Evolutionary conservation across 768 basidiomycete genomes (phyloP).

Genomic region (Boletus sp.): DNA sequence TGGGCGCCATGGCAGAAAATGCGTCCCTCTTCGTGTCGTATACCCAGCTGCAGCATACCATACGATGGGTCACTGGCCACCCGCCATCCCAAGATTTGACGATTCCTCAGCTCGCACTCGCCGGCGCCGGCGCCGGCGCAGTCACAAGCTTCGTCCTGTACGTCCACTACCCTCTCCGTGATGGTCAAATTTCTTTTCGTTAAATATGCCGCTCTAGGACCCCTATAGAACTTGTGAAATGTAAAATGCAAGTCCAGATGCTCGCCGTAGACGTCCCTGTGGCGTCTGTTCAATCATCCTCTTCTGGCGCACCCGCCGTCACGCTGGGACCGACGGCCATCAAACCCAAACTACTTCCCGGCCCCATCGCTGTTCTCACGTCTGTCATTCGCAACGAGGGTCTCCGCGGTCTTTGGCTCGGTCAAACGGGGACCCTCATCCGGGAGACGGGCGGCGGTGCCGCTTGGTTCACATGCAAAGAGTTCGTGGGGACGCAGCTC

Average conservation of each 20-base stretch:
- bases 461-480: constrained; percentile 91
- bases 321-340: constrained; percentile 6
- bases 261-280: constrained; percentile 38
- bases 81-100: constrained; percentile 43
- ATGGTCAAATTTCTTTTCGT: no score
- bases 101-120: constrained; percentile 67
- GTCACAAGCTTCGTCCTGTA: constrained; percentile 85
- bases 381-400: constrained; percentile 66
- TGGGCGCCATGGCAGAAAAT: constrained; percentile 91
- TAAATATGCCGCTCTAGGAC: constrained; percentile 47
- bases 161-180: constrained; percentile 28
- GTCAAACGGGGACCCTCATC: constrained; percentile 89
- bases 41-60: constrained; percentile 63
- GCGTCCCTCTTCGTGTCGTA: constrained; percentile 86
- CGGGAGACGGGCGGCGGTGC: constrained; percentile 90
- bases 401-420: constrained; percentile 89
- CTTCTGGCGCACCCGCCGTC: constrained; percentile 16
- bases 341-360: constrained; percentile 47
- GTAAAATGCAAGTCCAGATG: constrained; percentile 97
- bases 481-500: constrained; percentile 64
- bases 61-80: constrained; percentile 43
- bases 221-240: constrained; percentile 93
- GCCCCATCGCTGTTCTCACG: constrained; percentile 66
- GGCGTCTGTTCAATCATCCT: constrained; percentile 9
- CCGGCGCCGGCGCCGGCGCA: constrained; percentile 85